Conservation (phyloP, 2,329 filamentous ascomycete genomes). For the Ophiostoma angusticollis region DNA sequence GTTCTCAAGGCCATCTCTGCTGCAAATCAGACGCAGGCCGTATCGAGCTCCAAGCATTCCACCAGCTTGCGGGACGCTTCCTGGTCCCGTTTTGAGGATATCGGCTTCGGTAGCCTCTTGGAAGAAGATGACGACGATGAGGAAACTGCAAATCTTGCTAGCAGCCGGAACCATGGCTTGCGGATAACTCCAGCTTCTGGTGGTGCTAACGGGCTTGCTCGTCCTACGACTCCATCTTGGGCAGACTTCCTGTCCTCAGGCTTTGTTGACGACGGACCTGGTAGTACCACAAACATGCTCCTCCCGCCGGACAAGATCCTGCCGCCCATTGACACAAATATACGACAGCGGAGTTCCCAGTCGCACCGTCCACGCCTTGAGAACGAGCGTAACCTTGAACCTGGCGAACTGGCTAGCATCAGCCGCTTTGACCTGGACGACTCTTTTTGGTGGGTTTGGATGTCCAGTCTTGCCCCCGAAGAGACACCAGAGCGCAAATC, state of each 20-base stretch:
- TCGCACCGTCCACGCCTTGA: constrained; percentile 67
- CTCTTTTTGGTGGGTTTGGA: constrained; percentile 99
- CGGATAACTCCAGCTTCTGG: constrained; percentile 55
- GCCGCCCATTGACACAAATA: constrained; percentile 63
- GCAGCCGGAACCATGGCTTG: constrained; percentile 32
- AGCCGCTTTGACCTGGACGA: constrained; percentile 77
- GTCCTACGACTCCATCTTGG: constrained; percentile 95
- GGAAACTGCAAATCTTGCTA: constrained; percentile 27
- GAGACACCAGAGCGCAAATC: constrained; percentile 78
- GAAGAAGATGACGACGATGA: constrained; percentile 60
- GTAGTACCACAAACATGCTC: constrained; percentile 52
- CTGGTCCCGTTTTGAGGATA: constrained; percentile 93
- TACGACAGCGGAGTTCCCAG: constrained; percentile 72
- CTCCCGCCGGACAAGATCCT: constrained; percentile 87
- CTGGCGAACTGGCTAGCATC: constrained; percentile 90
- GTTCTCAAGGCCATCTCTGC: constrained; percentile 81
- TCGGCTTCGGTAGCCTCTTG: constrained; percentile 70
- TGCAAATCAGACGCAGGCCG: constrained; percentile 66
- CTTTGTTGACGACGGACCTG: constrained; percentile 66
- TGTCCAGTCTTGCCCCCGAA: constrained; percentile 85
- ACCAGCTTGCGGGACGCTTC: constrained; percentile 71
- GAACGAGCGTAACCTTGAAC: constrained; percentile 57
- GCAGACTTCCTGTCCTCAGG: constrained; percentile 93
- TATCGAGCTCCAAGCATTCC: constrained; percentile 56
- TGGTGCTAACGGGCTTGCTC: constrained; percentile 51